Conservation (phyloP, 768 basidiomycete species). For the Naganishia antarctica region DNA sequence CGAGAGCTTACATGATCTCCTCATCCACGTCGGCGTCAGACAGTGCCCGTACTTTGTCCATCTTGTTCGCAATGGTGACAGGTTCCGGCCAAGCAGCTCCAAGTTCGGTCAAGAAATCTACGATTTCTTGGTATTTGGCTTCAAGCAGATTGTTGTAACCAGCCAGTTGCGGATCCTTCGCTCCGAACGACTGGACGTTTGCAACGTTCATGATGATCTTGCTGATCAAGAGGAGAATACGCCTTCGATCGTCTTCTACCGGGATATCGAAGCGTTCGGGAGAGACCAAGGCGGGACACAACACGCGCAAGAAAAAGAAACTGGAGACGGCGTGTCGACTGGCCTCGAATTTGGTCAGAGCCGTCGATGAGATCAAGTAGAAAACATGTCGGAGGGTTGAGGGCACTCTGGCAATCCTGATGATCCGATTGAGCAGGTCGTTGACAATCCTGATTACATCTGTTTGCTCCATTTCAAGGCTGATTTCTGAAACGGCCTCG, state of each 20-base stretch:
- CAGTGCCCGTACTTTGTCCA: neutral
- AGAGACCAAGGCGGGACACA: slow-evolving; percentile 81
- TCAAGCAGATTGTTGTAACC: slow-evolving; percentile 65
- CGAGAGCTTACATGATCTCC: slow-evolving; percentile 19
- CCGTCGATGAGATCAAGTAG: slow-evolving; percentile 14
- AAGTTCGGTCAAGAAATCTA: slow-evolving; percentile 41
- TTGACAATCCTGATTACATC: slow-evolving; percentile 52
- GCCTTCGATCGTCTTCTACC: slow-evolving; percentile 62
- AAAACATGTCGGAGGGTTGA: slow-evolving; percentile 17
- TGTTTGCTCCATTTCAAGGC: slow-evolving; percentile 20
- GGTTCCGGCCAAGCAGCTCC: slow-evolving; percentile 30
- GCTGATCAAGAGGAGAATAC: slow-evolving; percentile 77
- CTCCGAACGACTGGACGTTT: slow-evolving; percentile 85
- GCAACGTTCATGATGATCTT: slow-evolving; percentile 90
- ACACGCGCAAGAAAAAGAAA: slow-evolving; percentile 90
- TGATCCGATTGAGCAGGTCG: slow-evolving; percentile 40
- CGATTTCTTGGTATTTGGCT: slow-evolving; percentile 41
- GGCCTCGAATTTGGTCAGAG: slow-evolving; percentile 34
- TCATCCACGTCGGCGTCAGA: slow-evolving; percentile 1
- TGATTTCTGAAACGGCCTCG: slow-evolving; percentile 60
- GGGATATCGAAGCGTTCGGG: slow-evolving; percentile 81
- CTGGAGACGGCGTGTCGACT: slow-evolving; percentile 55
- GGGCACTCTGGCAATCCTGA: slow-evolving; percentile 14
- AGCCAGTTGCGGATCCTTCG: slow-evolving; percentile 78
- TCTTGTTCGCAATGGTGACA: neutral